Evolutionary conservation across 2,329 filamentous ascomycete species (phyloP).

Genomic region (Fusarium sp.): DNA sequence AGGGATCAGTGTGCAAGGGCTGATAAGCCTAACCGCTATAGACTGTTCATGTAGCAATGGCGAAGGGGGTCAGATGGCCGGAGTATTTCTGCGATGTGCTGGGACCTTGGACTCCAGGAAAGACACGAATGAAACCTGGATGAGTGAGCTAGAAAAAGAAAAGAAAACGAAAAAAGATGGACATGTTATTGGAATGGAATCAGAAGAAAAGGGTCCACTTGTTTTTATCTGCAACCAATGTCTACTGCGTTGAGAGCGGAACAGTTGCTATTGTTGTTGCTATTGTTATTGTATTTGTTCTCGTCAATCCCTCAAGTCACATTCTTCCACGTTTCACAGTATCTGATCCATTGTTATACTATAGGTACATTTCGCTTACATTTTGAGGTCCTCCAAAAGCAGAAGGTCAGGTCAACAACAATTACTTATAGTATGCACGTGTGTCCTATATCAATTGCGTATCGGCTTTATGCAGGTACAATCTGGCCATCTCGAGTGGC

Average conservation of each 20-base stretch:
- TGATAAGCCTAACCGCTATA: conserved; percentile 22
- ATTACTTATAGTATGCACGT: conserved; percentile 23
- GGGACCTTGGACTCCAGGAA: conserved; percentile 15
- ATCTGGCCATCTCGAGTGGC: conserved; percentile 44
- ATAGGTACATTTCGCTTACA: conserved; percentile 16
- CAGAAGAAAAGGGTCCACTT: conserved; percentile 22
- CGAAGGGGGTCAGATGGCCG: conserved; percentile 19
- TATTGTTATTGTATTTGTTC: not conserved
- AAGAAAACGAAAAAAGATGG: conserved; percentile 15
- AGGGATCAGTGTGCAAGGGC: conserved; percentile 20
- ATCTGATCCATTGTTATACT: not conserved
- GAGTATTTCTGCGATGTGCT: conserved; percentile 33
- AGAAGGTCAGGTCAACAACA: conserved; percentile 21
- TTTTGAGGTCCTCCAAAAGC: conserved; percentile 11
- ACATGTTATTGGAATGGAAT: conserved; percentile 7
- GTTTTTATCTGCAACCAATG: not conserved
- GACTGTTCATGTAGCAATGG: conserved; percentile 12
- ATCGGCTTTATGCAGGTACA: conserved; percentile 46
- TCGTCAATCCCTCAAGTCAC: not conserved
- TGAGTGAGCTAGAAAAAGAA: conserved; percentile 20
- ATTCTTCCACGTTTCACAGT: conserved; percentile 22
- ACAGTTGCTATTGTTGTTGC: too few species aligned
- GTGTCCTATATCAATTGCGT: conserved; percentile 35
- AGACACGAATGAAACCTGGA: conserved; percentile 10
- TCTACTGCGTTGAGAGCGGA: too few species aligned